Conservation (phyloP, 768 basidiomycete species). For the Postia placenta region DNA sequence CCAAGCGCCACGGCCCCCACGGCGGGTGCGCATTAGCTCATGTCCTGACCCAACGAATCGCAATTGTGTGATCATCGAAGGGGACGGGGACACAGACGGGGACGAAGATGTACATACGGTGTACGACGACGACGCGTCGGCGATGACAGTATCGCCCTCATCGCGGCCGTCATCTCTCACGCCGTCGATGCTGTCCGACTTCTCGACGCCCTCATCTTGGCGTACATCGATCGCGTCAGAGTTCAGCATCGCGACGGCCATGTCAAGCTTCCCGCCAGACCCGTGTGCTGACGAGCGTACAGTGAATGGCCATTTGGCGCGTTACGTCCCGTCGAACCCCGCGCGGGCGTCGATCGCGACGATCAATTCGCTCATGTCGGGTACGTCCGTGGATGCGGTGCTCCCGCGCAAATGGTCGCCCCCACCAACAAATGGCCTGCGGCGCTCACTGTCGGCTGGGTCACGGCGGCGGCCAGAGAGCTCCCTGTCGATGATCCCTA, state of each 20-base stretch:
- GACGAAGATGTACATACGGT: neutral
- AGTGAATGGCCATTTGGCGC: conserved; percentile 3
- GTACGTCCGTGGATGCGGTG: conserved; percentile 24
- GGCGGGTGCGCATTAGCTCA: conserved; percentile 20
- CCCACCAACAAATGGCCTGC: conserved; percentile 10
- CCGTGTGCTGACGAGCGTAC: conserved; percentile 1
- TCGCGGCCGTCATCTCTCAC: conserved; percentile 17
- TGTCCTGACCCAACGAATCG: conserved; percentile 20
- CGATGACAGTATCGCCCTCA: conserved; percentile 10
- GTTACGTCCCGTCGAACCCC: neutral
- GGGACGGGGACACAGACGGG: conserved; percentile 5
- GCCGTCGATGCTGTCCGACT: conserved; percentile 18
- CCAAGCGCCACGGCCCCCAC: conserved; percentile 6
- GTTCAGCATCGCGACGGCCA: conserved; percentile 9
- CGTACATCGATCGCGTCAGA: conserved; percentile 17
- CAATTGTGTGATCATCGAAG: conserved; percentile 19
- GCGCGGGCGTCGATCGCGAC: conserved; percentile 22
- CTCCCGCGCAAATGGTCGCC: conserved; percentile 16
- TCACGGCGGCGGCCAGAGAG: conserved; percentile 13
- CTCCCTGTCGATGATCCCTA: conserved; percentile 11
- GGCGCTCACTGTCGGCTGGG: conserved; percentile 17
- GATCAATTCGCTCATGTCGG: conserved; percentile 24
- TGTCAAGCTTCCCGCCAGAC: conserved; percentile 12
- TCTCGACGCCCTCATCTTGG: conserved; percentile 19
- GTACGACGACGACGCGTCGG: neutral